Percentiles rank a stretch among this genome's conserved stretches.
Conservation (phyloP, 345 rosid species). For the Sapria himalayana region DNA sequence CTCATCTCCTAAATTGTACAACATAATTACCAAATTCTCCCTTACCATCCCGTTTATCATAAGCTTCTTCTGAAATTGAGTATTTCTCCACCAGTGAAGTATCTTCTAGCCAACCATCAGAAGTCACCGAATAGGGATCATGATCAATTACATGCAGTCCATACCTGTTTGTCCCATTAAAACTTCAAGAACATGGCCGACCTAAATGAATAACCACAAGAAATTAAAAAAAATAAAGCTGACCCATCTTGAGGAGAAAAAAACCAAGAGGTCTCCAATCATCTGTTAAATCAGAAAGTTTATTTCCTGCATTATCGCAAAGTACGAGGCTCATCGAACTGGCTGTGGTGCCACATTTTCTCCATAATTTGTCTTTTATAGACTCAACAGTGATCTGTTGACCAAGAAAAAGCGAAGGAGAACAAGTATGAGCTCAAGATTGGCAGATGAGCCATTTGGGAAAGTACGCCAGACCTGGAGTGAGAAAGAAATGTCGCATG, state of each 20-base stretch:
- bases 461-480: conserved; percentile 43
- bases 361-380: conserved; percentile 84
- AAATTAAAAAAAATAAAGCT: conserved; percentile 2
- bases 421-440: background rate
- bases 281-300: conserved; percentile 32
- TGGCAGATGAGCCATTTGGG: no score
- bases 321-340: conserved; percentile 59
- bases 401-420: background rate
- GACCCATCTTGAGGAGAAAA: conserved; percentile 69
- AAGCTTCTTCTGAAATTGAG: conserved; percentile 64
- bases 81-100: conserved; percentile 78
- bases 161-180: conserved; percentile 21
- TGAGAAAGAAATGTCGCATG: conserved; percentile 45
- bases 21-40: no score
- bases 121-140: conserved; percentile 78
- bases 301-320: conserved; percentile 49
- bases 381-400: conserved; percentile 43
- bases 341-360: conserved; percentile 66
- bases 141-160: conserved; percentile 61
- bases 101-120: conserved; percentile 92
- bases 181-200: background rate
- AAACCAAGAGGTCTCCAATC: conserved; percentile 49
- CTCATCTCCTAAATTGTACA: no score
- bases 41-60: conserved; percentile 46
- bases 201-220: background rate